Percentiles rank a stretch among this genome's conserved stretches.
Conservation (phyloP, 208 protist species). For the Acanthamoeba quina region DNA sequence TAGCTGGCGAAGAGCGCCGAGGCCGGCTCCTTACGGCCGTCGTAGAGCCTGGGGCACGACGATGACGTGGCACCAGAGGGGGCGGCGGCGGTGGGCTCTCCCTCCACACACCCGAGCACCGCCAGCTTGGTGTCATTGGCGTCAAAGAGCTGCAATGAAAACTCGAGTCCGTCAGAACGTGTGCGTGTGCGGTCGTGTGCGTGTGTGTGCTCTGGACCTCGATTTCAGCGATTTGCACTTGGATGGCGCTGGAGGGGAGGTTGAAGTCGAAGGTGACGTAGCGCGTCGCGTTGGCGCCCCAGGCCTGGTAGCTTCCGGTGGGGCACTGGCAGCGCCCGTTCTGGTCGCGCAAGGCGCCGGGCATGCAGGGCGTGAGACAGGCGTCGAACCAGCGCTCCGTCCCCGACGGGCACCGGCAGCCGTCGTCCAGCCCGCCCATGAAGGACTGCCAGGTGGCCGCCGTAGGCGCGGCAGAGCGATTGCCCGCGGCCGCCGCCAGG, state of each 20-base stretch:
- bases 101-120: not conserved
- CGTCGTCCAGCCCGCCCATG: slow-evolving; percentile 33
- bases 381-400: slow-evolving; percentile 44
- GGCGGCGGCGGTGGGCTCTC: not conserved
- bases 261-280: slow-evolving; percentile 60
- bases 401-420: not conserved
- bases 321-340: slow-evolving; percentile 19
- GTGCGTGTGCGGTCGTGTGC: no score
- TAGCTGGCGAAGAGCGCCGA: slow-evolving; percentile 25
- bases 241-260: not conserved
- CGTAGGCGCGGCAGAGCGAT: not conserved
- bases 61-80: not conserved
- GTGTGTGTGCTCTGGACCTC: not conserved
- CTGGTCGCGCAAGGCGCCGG: not conserved
- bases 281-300: not conserved
- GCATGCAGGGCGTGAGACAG: slow-evolving; percentile 3
- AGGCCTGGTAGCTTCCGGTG: slow-evolving; percentile 4
- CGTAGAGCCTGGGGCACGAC: slow-evolving; percentile 1
- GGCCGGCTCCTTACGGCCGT: not conserved
- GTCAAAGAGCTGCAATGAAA: not conserved
- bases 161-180: not conserved
- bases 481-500: not conserved
- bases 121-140: not conserved
- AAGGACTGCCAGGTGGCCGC: slow-evolving; percentile 24
- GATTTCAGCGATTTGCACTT: slow-evolving; percentile 38